phyloP scores from a whole-genome alignment of 441 rosid genomes.

The Pelargonium myrrhifolium region DNA sequence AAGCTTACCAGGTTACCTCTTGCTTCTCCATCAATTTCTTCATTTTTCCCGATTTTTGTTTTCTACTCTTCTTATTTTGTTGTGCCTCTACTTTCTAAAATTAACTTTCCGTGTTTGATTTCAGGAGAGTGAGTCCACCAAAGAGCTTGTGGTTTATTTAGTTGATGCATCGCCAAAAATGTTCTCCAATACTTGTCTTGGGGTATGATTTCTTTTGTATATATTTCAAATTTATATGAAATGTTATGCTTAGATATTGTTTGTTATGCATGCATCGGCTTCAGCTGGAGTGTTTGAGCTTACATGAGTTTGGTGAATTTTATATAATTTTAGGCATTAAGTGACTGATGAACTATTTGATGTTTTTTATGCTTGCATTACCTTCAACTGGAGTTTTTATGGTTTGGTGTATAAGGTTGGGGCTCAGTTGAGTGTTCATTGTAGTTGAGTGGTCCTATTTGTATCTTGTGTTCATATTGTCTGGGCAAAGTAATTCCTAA shows the following conservation, averaged over 20 bases:
- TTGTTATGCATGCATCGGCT: not conserved
- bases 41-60: not conserved
- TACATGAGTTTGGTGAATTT: not conserved
- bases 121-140: conserved; percentile 55
- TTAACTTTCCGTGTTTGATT: conserved; percentile 5
- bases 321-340: not conserved
- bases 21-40: not conserved
- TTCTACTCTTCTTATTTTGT: not conserved
- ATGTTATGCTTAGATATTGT: not conserved
- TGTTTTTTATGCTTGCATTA: too few species aligned
- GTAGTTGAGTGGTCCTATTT: not conserved
- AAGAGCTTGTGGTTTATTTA: conserved; percentile 64
- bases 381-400: not conserved
- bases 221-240: not conserved
- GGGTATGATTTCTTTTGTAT: conserved; percentile 34
- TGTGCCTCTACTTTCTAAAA: not conserved
- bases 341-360: not conserved
- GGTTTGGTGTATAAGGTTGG: not conserved
- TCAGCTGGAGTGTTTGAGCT: not conserved
- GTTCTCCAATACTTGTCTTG: conserved; percentile 45
- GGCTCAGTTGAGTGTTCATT: not conserved
- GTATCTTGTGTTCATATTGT: too few species aligned
- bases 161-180: conserved; percentile 90
- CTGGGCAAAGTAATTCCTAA: not conserved
- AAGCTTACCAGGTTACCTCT: conserved; percentile 46